Evolutionary conservation across 78 protist species (phyloP).

Genomic region (Dictyostelium intermedium): DNA sequence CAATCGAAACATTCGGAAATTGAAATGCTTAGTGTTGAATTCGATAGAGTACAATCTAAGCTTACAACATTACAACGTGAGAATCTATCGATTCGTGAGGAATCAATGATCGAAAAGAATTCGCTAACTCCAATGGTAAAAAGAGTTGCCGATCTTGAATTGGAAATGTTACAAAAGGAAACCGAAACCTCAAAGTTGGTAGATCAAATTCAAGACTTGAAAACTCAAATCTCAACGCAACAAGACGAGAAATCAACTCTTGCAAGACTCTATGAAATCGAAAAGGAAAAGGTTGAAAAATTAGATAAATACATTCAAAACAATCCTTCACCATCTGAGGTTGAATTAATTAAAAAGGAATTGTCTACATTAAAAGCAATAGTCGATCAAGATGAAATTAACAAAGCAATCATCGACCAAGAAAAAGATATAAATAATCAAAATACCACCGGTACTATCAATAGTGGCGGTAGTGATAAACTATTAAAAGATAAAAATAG

Average conservation of each 20-base stretch:
- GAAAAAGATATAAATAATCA: neutral
- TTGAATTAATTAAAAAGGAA: conserved; percentile 53
- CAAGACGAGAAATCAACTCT: neutral
- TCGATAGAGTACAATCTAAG: conserved; percentile 37
- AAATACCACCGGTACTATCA: neutral
- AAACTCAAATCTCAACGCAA: neutral
- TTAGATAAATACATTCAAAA: conserved; percentile 40
- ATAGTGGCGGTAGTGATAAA: neutral
- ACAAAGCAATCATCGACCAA: neutral
- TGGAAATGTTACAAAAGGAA: conserved; percentile 58
- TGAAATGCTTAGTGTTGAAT: conserved; percentile 64
- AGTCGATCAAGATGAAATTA: conserved; percentile 38
- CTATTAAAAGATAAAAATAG: conserved; percentile 74
- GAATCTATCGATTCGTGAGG: conserved; percentile 62
- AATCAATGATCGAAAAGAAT: conserved; percentile 44
- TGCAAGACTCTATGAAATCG: neutral
- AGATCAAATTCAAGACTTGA: neutral
- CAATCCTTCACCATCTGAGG: conserved; percentile 62
- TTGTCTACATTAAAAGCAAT: conserved; percentile 30
- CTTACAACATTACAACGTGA: conserved; percentile 34
- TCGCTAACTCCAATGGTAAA: conserved; percentile 36
- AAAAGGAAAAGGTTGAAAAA: conserved; percentile 26
- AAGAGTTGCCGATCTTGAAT: conserved; percentile 68
- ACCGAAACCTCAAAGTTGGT: conserved; percentile 28
- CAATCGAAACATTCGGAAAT: conserved; percentile 73